Base-by-base conservation (phyloP, 75 land plant species). In the Pseudotsuga menziesii region DNA sequence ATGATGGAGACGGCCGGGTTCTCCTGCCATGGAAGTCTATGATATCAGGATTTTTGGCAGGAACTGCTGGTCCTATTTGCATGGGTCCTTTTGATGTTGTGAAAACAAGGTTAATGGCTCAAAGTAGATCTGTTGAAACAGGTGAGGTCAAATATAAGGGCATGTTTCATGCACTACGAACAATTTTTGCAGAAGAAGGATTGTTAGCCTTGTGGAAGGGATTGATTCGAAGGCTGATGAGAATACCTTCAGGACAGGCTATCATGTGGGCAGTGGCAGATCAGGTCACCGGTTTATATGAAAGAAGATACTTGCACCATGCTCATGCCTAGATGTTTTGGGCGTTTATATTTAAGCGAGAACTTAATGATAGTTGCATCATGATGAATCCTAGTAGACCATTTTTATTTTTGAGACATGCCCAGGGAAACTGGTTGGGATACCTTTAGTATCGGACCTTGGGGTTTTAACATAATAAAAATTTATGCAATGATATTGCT, bases 41-140 rank as follows among this genome's bases (percentile, higher is more conserved):
- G 99, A 86, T 94, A 36, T 97, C 99, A 17, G 99, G 99, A 5
- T 97, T 97, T 80, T 82, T 92, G 14, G 99, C 98, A 56, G 99
- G 99, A 14, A 88, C 87, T 77, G 97, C 83, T 9, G 98, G 99
- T 25, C 99, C 99, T 1, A 75, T 97, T 20, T 93, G 95, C 74
- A 97, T 98, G 0, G 99, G 99, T 0, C 99, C 99, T n/a, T 97
- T 97, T 76, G 99, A 97, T 83, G 99, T 97, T 19, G 95, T 97
- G 72, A 97, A 97, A 79, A 97, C 99, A 55, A 85, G 99, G 82
- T 85, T 97, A 23, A 97, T 97, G 99, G 99, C 99, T 39, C 99
- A 97, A 64, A 85, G 83, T 56, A 86, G 88, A 62, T 63, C 71
- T 23, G 74, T 27, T 29, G 81, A 69, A 39, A 84, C 67, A 2